Percentiles rank a stretch among this genome's conserved stretches.
Evolutionary conservation across 768 basidiomycete species (phyloP).

Genomic region (Mycena belliarum): DNA sequence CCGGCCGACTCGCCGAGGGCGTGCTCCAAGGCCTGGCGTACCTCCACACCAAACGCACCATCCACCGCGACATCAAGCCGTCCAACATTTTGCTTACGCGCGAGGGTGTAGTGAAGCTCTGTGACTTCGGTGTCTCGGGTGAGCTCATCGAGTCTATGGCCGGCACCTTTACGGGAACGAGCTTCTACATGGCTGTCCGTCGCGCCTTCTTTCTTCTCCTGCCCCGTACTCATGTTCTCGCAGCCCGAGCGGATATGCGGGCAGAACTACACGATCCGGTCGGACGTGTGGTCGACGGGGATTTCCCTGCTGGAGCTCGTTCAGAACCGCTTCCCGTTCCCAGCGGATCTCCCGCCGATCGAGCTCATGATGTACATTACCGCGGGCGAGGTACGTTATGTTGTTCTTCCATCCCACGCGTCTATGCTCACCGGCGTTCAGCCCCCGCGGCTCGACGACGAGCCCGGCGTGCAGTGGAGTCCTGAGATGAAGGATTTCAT

Average conservation of each 20-base stretch:
- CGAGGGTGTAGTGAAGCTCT: constrained; percentile 88
- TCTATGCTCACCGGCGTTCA: constrained; percentile 30
- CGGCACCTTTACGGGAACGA: constrained; percentile 96
- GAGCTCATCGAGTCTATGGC: constrained; percentile 90
- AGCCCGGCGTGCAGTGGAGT: constrained; percentile 69
- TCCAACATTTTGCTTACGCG: constrained; percentile 89
- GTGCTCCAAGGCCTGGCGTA: constrained; percentile 94
- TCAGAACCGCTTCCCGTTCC: constrained; percentile 94
- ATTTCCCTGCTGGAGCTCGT: constrained; percentile 93
- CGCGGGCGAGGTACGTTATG: constrained; percentile 60
- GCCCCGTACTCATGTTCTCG: too few species aligned
- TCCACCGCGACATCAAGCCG: constrained; percentile 95
- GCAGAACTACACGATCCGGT: constrained; percentile 88
- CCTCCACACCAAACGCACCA: constrained; percentile 87
- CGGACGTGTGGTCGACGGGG: constrained; percentile 98
- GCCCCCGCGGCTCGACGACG: constrained; percentile 85
- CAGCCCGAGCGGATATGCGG: constrained; percentile 93
- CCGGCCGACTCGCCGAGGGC: constrained; percentile 91
- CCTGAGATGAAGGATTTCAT: constrained; percentile 92
- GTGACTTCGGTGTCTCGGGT: constrained; percentile 97
- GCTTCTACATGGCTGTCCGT: constrained; percentile 95
- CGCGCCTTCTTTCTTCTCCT: constrained; percentile 6
- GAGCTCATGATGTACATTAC: constrained; percentile 93
- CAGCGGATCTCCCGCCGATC: constrained; percentile 88
- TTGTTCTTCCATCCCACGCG: constrained; percentile 12